Evolutionary conservation across 768 basidiomycete species (phyloP), one percentile per base, ranked within the genome.

Genomic region (Panellus pusillus): DNA sequence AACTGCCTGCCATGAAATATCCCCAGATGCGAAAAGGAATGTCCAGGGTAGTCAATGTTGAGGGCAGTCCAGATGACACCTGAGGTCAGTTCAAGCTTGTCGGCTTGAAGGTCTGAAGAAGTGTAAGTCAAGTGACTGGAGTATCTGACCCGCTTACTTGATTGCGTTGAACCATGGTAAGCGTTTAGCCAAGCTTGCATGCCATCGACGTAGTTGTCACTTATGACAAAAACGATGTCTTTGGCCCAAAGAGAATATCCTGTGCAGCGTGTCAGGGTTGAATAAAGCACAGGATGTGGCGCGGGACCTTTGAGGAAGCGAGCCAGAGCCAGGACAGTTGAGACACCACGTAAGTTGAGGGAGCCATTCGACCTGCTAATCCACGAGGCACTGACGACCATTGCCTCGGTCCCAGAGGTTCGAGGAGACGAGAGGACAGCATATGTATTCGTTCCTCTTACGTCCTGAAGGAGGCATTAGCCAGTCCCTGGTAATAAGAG

Each of bases 61-160:
- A 99, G 71, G 11, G 93, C 93, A 1, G 91, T 93, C 97, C 97
- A 99, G 39, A 99, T 89, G 6, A 94, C 88, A 3, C 94, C 95
- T 2, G 92, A 91, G 1, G 82, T 68, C 19, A 91, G 65, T 31
- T 74, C 69, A 35, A 97, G 74, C 9, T 76, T 72, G 32, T 89
- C 83, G 1, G 81, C 79, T n/a, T 73, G 61, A 15, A 93, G 73
- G 64, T 87, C 93, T 94, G 52, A 37, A n/a, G 39, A 24, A 31
- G 49, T 37, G 47, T 40, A 9, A 45, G 19, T 19, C 36, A 27
- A 44, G 36, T 17, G 9, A 17, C 2, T 9, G 47, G 44, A 53
- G 35, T 38, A 55, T 19, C 28, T 32, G 8, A 17, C 7, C 35
- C 50, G 35, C 46, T 53, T 64, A 93, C 93, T 89, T 36, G 79